Percentiles rank a stretch among this genome's conserved stretches.
phyloP scores from a whole-genome alignment of 148 eudicot species.

The Rhododendron mucronatum region DNA sequence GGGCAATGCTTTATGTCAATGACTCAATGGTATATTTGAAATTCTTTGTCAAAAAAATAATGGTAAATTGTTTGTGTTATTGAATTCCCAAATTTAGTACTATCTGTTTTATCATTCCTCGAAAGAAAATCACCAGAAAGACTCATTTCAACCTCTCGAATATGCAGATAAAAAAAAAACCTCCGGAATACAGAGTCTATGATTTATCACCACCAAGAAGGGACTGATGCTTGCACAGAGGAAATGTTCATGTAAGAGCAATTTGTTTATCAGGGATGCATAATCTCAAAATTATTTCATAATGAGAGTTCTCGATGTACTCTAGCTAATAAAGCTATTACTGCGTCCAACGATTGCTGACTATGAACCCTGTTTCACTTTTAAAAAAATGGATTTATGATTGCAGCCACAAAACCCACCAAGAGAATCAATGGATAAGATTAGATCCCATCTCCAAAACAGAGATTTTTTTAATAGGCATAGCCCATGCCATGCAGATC shows the following conservation, averaged over 20 bases:
- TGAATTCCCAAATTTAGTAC: too few relatives aligned
- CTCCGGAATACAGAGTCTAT: background rate
- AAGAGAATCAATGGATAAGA: background rate
- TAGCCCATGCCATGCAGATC: background rate
- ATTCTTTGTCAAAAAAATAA: too few relatives aligned
- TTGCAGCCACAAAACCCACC: background rate
- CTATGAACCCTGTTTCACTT: background rate
- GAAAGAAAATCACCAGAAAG: background rate
- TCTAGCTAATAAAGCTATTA: background rate
- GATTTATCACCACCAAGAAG: background rate
- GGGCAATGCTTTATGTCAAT: too few relatives aligned
- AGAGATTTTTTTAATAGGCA: background rate
- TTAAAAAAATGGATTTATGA: background rate
- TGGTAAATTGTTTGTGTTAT: too few relatives aligned
- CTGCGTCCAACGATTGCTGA: background rate
- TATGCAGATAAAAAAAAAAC: background rate
- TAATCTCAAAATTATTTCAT: background rate
- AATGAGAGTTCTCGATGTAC: background rate
- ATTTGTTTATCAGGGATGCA: background rate
- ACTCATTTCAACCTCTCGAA: background rate
- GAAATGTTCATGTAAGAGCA: background rate
- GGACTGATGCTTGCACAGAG: background rate
- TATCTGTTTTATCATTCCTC: background rate
- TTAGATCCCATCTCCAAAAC: too few relatives aligned
- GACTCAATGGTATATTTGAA: too few relatives aligned